A percentile compares a stretch with the other conserved stretches of the same genome.
Evolutionary conservation across 371 early-diverging fungal species (phyloP).

Genomic region (Mucor plumbeus): DNA sequence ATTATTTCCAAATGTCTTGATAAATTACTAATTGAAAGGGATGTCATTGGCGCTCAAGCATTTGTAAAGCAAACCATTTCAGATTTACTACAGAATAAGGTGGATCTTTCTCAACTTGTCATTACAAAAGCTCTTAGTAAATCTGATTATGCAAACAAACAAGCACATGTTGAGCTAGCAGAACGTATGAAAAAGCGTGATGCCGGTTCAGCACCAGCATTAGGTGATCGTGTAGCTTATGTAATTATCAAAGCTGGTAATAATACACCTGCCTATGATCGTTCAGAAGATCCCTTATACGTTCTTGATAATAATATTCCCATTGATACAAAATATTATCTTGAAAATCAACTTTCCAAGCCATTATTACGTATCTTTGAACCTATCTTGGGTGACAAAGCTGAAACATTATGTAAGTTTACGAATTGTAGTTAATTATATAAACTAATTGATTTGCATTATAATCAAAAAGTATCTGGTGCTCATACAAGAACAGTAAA

Average conservation of each 20-base stretch:
- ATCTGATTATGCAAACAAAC: slow-evolving; percentile 96
- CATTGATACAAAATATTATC: slow-evolving; percentile 98
- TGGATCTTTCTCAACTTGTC: slow-evolving; percentile 97
- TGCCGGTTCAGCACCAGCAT: slow-evolving; percentile 93
- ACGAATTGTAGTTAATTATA: neutral
- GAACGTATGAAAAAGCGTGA: slow-evolving; percentile 98
- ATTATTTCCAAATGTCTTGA: slow-evolving; percentile 95
- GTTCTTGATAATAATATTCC: slow-evolving; percentile 99
- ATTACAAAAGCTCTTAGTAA: slow-evolving; percentile 98
- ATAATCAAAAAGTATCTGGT: slow-evolving; percentile 65
- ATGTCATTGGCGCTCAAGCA: slow-evolving; percentile 89
- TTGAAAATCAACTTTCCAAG: slow-evolving; percentile 98
- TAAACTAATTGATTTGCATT: neutral
- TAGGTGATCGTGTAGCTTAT: slow-evolving; percentile 99
- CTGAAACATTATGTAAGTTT: slow-evolving; percentile 74
- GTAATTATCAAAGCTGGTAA: slow-evolving; percentile 95
- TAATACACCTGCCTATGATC: slow-evolving; percentile 94
- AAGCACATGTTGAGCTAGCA: slow-evolving; percentile 98
- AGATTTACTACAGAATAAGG: slow-evolving; percentile 94
- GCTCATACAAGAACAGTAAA: slow-evolving; percentile 93
- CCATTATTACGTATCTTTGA: slow-evolving; percentile 98
- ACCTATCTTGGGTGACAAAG: slow-evolving; percentile 95
- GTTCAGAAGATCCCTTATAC: slow-evolving; percentile 99
- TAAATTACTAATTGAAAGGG: slow-evolving; percentile 92
- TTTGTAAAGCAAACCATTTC: slow-evolving; percentile 93